Evolutionary conservation across 108 stramenopile species (phyloP), one percentile per base, ranked within the genome.

Genomic region (Aurantiochytrium sp.): DNA sequence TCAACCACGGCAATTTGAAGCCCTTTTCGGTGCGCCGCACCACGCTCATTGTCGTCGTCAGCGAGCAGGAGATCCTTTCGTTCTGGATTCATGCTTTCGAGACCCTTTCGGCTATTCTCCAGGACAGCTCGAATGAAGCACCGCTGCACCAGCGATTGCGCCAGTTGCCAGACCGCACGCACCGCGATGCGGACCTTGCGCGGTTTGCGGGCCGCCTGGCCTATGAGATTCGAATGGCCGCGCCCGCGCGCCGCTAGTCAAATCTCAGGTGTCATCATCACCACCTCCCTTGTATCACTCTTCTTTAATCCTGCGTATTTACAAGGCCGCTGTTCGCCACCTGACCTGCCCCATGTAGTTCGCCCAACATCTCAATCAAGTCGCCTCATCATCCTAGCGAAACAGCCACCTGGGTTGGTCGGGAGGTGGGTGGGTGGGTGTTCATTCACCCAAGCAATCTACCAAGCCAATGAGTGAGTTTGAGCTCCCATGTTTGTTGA

Each of bases 1-100:
- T 98, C 57, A 28, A 87, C 47, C 94, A 95, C 87, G 93, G 96
- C 90, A 88, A 89, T 16, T 96, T 93, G 90, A 95, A 95, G 43
- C 93, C 92, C 51, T 97, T 95, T 88, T 95, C 95, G 88, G 76
- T 83, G 49, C 76, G 76, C 51, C 45, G 76, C 12, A 83, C 76
- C 51, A 83, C 76, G 6, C 76, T 83, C 49, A 83, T 83, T 83
- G 76, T 83, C 51, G 51, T 83, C 76, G 49, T 83, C 3, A 53
- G 76, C 28, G 76, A 83, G 51, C 76, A 83, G 51, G 76, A 83
- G 76, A 83, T 83, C n/a, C 51, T 47, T 45, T 83, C 76, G 6
- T 83, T 83, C 23, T 83, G 76, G 76, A 83, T 53, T 4, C n/a
- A 83, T 23, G 76, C 76, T 23, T 23, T 19, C 5, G 18, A 83